Base-by-base conservation (phyloP, 257 asterid species). In the Solanum stenotomum region DNA sequence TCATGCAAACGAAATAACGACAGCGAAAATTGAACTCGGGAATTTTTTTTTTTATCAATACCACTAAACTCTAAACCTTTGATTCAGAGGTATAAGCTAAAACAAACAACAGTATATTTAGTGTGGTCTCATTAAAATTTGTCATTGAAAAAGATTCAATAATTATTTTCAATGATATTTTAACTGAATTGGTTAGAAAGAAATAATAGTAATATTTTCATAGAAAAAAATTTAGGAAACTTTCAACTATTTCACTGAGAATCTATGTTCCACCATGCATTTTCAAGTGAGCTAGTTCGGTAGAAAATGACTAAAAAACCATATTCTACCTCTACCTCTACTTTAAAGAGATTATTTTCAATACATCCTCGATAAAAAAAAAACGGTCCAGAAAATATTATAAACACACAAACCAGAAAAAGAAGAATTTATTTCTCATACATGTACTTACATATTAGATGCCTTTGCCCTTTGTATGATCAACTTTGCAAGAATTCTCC, bases 391-490 rank as follows among this genome's bases (percentile, higher is more conserved):
- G 1, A 13, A 37, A 12, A 3, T 11, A 6, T 2, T 56, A 33
- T 11, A 15, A 83, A 42, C 59, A 23, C 4, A 38, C 15, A 12
- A 23, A 38, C 23, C 12, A 75, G n/a, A 10, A 75, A 22, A 12
- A 12, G 23, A 20, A 61, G 4, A 16, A 38, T 49, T 18, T 16
- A 82, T 34, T 49, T 25, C 22, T 5, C 10, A 61, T 11, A 6
- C 23, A 84, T 3, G 52, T 0, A 85, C 25, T 65, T 96, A 94
- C 89, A 94, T 93, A 93, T 87, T 75, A 94, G 72, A 94, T 93
- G 83, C 92, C 95, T 86, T 91, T 91, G 86, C 89, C 96, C 27
- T 91, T 91, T 82, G 87, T 94, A 85, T 96, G 98, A 76, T 83
- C 86, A 67, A 90, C 88, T 74, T 90, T 90, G 93, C 98, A 97